Conservation (phyloP, 192 early-diverging fungal species). For the Backusella luteola region DNA sequence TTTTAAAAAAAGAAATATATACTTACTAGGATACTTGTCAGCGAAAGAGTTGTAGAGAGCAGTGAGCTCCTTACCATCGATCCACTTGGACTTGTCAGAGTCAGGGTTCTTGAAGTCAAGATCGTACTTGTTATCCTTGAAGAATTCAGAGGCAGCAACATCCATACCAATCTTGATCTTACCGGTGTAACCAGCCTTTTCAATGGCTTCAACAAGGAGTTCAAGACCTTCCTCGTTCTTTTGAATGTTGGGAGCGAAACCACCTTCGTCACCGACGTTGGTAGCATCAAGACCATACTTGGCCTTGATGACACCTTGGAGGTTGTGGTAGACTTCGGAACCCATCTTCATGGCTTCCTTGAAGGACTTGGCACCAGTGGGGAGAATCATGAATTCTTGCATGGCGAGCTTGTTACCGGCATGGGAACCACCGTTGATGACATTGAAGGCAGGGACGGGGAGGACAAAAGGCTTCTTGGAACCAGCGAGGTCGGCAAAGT, state of each 20-base stretch:
- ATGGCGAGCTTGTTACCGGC: constrained; percentile 99
- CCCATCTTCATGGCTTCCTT: constrained; percentile 97
- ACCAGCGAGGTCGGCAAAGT: constrained; percentile 88
- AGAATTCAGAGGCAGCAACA: constrained; percentile 97
- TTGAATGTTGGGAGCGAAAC: constrained; percentile 99
- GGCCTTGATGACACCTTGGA: constrained; percentile 95
- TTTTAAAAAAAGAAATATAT: constrained; percentile 19
- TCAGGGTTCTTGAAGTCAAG: constrained; percentile 95
- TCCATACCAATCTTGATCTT: constrained; percentile 98
- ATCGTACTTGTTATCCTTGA: constrained; percentile 96
- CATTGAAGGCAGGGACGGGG: constrained; percentile 98
- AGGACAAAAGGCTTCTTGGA: constrained; percentile 86
- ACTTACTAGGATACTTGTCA: constrained; percentile 73
- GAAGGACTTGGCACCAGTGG: constrained; percentile 91
- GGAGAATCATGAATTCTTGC: constrained; percentile 99
- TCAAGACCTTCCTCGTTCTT: constrained; percentile 95
- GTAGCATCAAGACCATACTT: constrained; percentile 99
- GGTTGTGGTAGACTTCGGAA: constrained; percentile 93
- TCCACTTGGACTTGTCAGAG: constrained; percentile 70
- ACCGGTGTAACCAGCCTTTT: constrained; percentile 91
- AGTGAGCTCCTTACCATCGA: constrained; percentile 80
- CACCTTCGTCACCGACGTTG: constrained; percentile 99
- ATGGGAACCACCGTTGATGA: constrained; percentile 99
- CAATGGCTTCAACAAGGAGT: constrained; percentile 86
- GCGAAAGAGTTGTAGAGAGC: constrained; percentile 81